These are phyloP conservation scores for Sodiomyces alkalinus DNA, from an alignment of 2,329 filamentous ascomycete genomes.

Conservation along the genomic window DNA sequence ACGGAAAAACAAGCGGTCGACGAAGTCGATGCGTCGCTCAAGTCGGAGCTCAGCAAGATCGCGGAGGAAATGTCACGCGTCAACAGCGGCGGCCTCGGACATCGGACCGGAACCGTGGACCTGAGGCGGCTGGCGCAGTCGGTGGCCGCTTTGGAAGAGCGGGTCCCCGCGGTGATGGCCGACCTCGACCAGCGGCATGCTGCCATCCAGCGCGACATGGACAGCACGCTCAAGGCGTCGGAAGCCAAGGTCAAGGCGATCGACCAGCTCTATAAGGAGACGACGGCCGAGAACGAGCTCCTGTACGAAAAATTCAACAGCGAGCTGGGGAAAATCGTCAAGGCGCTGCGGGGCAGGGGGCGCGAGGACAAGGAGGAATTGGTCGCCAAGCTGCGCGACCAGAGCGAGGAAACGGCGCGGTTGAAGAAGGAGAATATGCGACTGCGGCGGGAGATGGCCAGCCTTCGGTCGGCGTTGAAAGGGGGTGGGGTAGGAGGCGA, in stretches of 20 bases:
- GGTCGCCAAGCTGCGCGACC: constrained; percentile 53
- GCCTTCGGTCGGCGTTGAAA: constrained; percentile 42
- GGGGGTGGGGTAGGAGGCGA: constrained; percentile 35
- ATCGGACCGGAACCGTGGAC: constrained; percentile 22
- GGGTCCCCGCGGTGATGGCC: constrained; percentile 42
- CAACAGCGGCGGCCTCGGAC: constrained; percentile 22
- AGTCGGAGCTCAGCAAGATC: constrained; percentile 66
- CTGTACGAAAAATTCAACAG: constrained; percentile 85
- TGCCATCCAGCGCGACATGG: constrained; percentile 54
- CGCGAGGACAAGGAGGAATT: constrained; percentile 71
- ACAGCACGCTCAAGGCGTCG: constrained; percentile 53
- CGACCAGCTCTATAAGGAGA: constrained; percentile 79
- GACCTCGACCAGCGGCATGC: constrained; percentile 47
- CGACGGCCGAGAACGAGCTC: constrained; percentile 80
- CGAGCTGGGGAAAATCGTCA: constrained; percentile 73
- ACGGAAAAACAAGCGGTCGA: constrained; percentile 63
- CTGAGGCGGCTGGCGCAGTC: constrained; percentile 36
- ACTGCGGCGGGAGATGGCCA: constrained; percentile 68
- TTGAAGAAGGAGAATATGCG: constrained; percentile 76
- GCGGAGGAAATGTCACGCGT: constrained; percentile 60
- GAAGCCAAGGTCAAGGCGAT: constrained; percentile 70
- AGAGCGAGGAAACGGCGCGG: constrained; percentile 60
- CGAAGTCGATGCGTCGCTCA: constrained; percentile 52
- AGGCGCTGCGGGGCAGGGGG: constrained; percentile 54
- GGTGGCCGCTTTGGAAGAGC: constrained; percentile 51